Conservation (phyloP, 306 rosid species). For the Erythrophleum fordii region DNA sequence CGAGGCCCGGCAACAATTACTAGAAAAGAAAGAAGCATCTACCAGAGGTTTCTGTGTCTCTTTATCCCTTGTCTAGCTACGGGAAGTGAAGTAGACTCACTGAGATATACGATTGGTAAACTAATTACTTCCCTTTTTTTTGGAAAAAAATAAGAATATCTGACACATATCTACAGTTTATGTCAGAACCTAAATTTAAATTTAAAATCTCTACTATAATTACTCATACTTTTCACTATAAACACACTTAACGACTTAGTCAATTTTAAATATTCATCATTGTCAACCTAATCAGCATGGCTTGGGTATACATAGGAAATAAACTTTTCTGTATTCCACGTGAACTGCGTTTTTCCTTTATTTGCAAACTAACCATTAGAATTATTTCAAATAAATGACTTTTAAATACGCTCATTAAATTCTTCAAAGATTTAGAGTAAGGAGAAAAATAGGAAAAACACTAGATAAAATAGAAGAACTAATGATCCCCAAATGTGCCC, state of each 20-base stretch:
- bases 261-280: neutral
- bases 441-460: constrained; percentile 28
- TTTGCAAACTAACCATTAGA: neutral
- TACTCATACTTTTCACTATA: neutral
- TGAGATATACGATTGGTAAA: no score
- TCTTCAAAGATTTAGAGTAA: constrained; percentile 12
- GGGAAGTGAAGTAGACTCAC: no score
- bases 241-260: neutral
- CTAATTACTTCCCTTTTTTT: no score
- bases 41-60: no score
- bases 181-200: no score
- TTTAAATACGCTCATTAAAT: constrained; percentile 27
- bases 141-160: no score
- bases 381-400: constrained; percentile 5
- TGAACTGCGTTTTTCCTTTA: neutral
- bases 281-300: neutral
- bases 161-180: no score
- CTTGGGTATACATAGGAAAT: neutral
- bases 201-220: no score
- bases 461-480: neutral
- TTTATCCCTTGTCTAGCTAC: no score
- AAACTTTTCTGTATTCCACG: neutral
- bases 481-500: constrained; percentile 45
- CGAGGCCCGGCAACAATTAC: no score
- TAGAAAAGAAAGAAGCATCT: no score